Evolutionary conservation across 1,139 yeast genomes (phyloP), one percentile per base, ranked within the genome.

Genomic region (Pichia sp.): DNA sequence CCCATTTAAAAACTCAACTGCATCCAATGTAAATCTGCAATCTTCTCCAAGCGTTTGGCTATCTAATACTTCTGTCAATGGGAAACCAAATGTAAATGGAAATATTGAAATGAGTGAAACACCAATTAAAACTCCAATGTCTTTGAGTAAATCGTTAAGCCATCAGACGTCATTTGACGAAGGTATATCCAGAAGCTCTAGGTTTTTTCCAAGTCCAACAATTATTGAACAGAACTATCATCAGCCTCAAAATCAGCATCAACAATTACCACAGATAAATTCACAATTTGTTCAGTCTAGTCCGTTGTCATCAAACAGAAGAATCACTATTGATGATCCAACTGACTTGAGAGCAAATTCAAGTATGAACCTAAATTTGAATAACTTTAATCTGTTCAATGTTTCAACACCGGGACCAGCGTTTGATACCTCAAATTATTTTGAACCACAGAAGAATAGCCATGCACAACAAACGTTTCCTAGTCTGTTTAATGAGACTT

Each of bases 191-290:
- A 55, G 64, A 27, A 59, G 61, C 45, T 66, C 70, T 4, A 54
- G 71, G 36, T 66, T 66, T 46, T 66, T 66, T 48, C 71, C 70
- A 1, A 61, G 66, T n/a, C 68, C 68, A 3, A 43, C 51, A 7
- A 49, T 40, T 28, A 33, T 11, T 26, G 52, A 16, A 62, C 59
- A 36, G 23, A 16, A 16, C 23, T 16, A 31, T 31, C 33, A 7
- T 8, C 33, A 31, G 10, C 33, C 7, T 8, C 33, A 31, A 31
- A 8, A 7, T 31, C 33, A 31, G 10, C 33, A 31, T 31, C 33
- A 31, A 31, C 7, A 7, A 31, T 16, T 16, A 16, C 23, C 23
- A 16, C 23, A 16, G 23, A 16, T 16, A 16, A 16, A 16, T 16
- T 16, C 23, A 16, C 23, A 16, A 16, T 31, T 31, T 31, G 33